These are phyloP conservation scores for Pseudozyma tsukubaensis DNA, from an alignment of 1,284 basidiomycete species.

Conservation along the genomic window DNA sequence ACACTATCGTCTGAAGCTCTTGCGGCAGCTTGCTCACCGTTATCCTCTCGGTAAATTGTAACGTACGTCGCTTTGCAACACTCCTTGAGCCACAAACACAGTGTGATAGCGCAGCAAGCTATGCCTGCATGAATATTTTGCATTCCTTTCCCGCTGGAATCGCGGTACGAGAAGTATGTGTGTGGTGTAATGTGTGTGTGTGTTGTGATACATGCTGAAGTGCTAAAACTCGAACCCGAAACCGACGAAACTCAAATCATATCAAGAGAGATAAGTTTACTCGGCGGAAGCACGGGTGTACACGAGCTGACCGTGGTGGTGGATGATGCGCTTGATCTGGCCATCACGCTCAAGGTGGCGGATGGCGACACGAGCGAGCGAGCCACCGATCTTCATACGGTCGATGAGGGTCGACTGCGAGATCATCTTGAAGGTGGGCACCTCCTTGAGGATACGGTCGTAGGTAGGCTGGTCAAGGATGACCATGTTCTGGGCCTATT, in stretches of 20 bases:
- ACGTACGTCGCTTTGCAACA: too few species aligned
- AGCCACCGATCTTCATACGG: slow-evolving; percentile 94
- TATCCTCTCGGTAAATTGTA: too few species aligned
- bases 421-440: slow-evolving; percentile 99
- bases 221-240: neutral
- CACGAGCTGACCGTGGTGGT: slow-evolving; percentile 92
- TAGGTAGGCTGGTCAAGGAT: slow-evolving; percentile 77
- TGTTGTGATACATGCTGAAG: slow-evolving; percentile 1
- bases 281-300: slow-evolving; percentile 74
- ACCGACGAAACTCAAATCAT: neutral
- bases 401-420: slow-evolving; percentile 90
- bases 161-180: neutral
- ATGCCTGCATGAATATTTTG: neutral
- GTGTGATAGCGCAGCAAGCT: neutral
- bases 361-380: slow-evolving; percentile 92
- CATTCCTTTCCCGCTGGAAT: too few species aligned
- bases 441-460: slow-evolving; percentile 98
- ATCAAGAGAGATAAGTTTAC: slow-evolving; percentile 34
- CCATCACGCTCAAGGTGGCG: slow-evolving; percentile 93
- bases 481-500: slow-evolving; percentile 79
- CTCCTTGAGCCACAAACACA: too few species aligned
- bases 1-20: too few species aligned
- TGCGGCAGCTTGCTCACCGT: too few species aligned
- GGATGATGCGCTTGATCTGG: slow-evolving; percentile 94
- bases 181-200: neutral